Conservation (phyloP, 2,329 filamentous ascomycete genomes). For the Coleophoma cylindrospora region DNA sequence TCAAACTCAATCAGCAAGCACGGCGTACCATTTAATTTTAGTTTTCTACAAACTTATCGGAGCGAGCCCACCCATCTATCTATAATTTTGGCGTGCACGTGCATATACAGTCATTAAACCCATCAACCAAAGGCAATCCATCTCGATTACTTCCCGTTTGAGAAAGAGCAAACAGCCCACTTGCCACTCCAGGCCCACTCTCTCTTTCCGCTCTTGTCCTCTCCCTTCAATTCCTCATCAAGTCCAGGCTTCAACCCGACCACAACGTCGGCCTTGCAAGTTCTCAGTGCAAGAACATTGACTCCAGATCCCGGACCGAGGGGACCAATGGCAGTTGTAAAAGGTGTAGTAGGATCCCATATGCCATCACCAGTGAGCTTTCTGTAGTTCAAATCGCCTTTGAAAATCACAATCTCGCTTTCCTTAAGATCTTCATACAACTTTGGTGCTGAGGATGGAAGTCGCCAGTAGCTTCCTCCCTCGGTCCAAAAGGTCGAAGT, state of each 20-base stretch:
- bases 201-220: conserved; percentile 58
- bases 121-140: too few relatives aligned
- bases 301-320: conserved; percentile 77
- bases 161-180: conserved; percentile 91
- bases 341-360: conserved; percentile 87
- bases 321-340: conserved; percentile 78
- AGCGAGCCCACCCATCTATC: too few relatives aligned
- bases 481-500: conserved; percentile 91
- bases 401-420: conserved; percentile 89
- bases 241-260: conserved; percentile 78
- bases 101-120: too few relatives aligned
- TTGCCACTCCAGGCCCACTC: conserved; percentile 96
- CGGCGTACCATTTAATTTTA: too few relatives aligned
- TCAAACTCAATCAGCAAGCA: too few relatives aligned
- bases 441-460: conserved; percentile 63
- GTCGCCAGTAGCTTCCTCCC: conserved; percentile 80
- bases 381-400: conserved; percentile 94
- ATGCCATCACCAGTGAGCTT: conserved; percentile 85
- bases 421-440: conserved; percentile 74
- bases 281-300: conserved; percentile 81
- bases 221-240: conserved; percentile 77
- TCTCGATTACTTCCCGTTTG: conserved; percentile 51
- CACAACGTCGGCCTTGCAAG: conserved; percentile 94
- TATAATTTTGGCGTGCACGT: too few relatives aligned
- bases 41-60: too few relatives aligned